Conservation (phyloP, 1,284 basidiomycete genomes). For the Boletus smithii region DNA sequence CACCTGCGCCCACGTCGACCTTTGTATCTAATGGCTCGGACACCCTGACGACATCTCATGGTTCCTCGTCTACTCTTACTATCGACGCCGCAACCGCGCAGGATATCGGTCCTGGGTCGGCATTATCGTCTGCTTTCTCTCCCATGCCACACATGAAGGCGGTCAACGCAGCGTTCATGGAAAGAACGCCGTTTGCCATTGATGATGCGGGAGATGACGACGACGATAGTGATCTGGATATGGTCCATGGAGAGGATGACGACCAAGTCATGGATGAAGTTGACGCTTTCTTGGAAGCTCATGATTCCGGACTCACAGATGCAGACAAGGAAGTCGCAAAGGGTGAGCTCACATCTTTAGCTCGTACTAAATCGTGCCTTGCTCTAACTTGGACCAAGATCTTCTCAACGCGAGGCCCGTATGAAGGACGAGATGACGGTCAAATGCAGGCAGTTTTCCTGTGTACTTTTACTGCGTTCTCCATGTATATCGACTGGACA, state of each 20-base stretch:
- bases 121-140: conserved; percentile 41
- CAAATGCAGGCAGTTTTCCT: neutral
- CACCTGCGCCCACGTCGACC: conserved; percentile 57
- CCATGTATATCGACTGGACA: conserved; percentile 12
- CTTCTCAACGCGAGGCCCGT: conserved; percentile 64
- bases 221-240: conserved; percentile 66
- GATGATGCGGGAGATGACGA: conserved; percentile 80
- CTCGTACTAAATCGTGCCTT: neutral
- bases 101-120: conserved; percentile 29
- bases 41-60: conserved; percentile 26
- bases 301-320: conserved; percentile 83
- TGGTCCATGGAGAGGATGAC: conserved; percentile 61
- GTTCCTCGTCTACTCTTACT: conserved; percentile 42
- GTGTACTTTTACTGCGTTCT: conserved; percentile 21
- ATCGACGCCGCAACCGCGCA: conserved; percentile 32
- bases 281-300: conserved; percentile 88
- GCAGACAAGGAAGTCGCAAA: conserved; percentile 82
- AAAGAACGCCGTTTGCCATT: conserved; percentile 89
- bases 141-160: conserved; percentile 69
- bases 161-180: conserved; percentile 81
- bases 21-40: conserved; percentile 21
- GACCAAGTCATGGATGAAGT: conserved; percentile 90
- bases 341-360: conserved; percentile 45
- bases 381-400: conserved; percentile 39
- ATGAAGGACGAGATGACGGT: conserved; percentile 4